A percentile compares a stretch with the other conserved stretches of the same genome.
Evolutionary conservation across 2,329 filamentous ascomycete species (phyloP).

Genomic region (Ascochyta lentis): DNA sequence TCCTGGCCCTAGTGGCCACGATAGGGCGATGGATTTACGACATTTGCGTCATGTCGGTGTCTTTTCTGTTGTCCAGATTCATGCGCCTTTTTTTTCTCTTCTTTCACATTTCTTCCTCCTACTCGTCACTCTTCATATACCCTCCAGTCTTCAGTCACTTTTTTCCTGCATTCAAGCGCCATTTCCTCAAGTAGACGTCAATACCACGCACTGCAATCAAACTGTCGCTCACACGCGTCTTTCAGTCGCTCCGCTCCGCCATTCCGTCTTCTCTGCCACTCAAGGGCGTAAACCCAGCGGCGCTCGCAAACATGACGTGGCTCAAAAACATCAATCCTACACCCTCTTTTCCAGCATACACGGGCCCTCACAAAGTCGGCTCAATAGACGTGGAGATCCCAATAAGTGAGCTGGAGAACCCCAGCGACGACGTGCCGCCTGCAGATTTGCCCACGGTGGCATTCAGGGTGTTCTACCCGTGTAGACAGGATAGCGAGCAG

Average conservation of each 20-base stretch:
- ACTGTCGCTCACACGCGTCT: conserved; percentile 39
- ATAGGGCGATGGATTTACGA: conserved; percentile 18
- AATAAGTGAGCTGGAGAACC: conserved; percentile 57
- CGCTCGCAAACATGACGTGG: conserved; percentile 47
- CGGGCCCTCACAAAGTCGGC: conserved; percentile 79
- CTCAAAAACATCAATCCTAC: conserved; percentile 66
- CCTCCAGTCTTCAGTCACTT: neutral
- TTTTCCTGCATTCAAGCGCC: neutral
- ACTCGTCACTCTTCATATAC: neutral
- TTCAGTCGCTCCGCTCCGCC: conserved; percentile 28
- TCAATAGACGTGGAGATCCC: conserved; percentile 83
- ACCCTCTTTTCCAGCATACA: conserved; percentile 76
- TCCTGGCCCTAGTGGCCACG: conserved; percentile 36
- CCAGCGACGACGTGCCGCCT: conserved; percentile 61
- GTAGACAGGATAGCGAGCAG: conserved; percentile 47
- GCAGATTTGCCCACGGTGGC: conserved; percentile 71
- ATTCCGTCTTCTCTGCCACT: conserved; percentile 20
- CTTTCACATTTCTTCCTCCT: neutral
- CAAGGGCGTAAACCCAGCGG: conserved; percentile 14
- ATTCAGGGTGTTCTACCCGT: conserved; percentile 83
- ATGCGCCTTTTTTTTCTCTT: conserved; percentile 4
- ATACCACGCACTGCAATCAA: conserved; percentile 17
- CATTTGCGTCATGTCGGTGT: conserved; percentile 35
- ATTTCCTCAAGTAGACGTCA: neutral
- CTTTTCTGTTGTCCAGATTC: conserved; percentile 10